Conservation (phyloP, 192 early-diverging fungal genomes). For the Phlyctochytrium arcticum region DNA sequence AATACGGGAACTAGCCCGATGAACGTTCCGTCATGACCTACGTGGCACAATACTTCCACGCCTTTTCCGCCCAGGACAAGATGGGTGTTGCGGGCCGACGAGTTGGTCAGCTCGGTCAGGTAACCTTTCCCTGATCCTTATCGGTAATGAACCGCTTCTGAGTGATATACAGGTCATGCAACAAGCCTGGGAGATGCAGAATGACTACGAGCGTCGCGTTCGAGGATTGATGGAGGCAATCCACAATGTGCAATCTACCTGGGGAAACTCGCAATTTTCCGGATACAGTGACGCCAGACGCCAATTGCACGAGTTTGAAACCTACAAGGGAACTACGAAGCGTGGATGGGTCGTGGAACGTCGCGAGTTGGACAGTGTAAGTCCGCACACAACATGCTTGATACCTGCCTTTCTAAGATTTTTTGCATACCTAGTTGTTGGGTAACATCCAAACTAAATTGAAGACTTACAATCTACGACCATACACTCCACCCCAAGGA, state of each 20-base stretch:
- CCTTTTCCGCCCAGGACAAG: constrained; percentile 85
- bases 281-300: constrained; percentile 74
- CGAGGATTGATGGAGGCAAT: constrained; percentile 68
- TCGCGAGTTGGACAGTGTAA: constrained; percentile 75
- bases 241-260: constrained; percentile 55
- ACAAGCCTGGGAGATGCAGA: constrained; percentile 87
- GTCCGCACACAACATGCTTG: neutral
- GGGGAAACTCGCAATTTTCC: constrained; percentile 61
- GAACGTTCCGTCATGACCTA: constrained; percentile 98
- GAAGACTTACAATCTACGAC: constrained; percentile 86
- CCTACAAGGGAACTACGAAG: constrained; percentile 65
- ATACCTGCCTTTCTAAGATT: neutral
- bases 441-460: constrained; percentile 97
- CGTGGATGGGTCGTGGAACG: constrained; percentile 70
- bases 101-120: constrained; percentile 76
- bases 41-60: constrained; percentile 97
- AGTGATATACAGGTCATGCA: constrained; percentile 66
- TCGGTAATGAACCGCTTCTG: neutral
- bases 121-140: neutral
- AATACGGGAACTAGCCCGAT: constrained; percentile 60
- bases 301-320: constrained; percentile 68
- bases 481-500: constrained; percentile 79
- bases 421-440: constrained; percentile 44
- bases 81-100: constrained; percentile 87
- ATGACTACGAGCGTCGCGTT: constrained; percentile 89